phyloP scores from a whole-genome alignment of 305 asterid genomes.

The Fraxinus albicans region DNA sequence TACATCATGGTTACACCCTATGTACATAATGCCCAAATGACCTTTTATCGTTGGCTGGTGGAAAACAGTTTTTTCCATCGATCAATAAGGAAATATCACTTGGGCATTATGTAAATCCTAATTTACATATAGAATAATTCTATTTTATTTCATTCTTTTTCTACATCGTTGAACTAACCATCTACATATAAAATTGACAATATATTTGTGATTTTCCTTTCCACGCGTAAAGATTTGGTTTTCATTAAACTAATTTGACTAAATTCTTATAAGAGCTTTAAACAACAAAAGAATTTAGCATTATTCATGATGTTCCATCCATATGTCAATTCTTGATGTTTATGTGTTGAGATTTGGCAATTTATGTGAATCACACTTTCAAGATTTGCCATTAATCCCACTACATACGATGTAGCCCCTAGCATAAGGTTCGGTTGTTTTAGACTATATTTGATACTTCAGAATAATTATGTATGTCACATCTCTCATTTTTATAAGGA shows the following conservation, averaged over 20 bases:
- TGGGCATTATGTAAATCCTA: too few relatives aligned
- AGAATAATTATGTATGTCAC: not conserved
- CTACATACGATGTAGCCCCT: not conserved
- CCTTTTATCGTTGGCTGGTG: too few relatives aligned
- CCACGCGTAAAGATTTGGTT: not conserved
- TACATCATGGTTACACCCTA: too few relatives aligned
- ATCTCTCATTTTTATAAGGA: not conserved
- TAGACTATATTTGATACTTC: not conserved
- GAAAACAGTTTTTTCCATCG: too few relatives aligned
- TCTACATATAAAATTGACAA: not conserved
- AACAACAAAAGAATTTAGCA: not conserved
- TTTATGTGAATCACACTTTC: not conserved
- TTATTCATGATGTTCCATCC: not conserved
- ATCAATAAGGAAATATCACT: too few relatives aligned
- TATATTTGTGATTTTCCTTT: not conserved
- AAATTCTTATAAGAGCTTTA: not conserved
- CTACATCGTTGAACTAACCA: not conserved
- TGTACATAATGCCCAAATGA: too few relatives aligned
- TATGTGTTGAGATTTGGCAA: not conserved
- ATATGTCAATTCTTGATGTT: not conserved
- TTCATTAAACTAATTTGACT: not conserved
- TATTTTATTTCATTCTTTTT: not conserved
- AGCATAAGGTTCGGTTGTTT: not conserved
- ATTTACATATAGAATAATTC: too few relatives aligned
- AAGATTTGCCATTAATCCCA: not conserved